Percentiles rank a stretch among this genome's conserved stretches.
phyloP scores from a whole-genome alignment of 1,284 basidiomycete species.

The Sporisorium exsertum region DNA sequence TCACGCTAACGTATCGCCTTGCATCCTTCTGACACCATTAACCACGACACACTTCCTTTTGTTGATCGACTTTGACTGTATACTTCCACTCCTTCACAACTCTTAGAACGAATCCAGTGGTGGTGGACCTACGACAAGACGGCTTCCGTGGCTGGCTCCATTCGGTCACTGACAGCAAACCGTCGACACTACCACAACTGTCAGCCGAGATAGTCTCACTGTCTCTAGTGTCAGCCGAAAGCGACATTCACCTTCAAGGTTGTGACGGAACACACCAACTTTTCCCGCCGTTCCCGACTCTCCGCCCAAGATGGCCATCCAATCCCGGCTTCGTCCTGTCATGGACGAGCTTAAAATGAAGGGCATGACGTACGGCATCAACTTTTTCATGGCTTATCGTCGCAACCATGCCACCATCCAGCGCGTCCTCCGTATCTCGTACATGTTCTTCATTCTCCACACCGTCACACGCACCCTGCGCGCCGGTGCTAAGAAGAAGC shows the following conservation, averaged over 20 bases:
- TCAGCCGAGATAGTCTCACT: background rate
- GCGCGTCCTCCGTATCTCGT: conserved; percentile 50
- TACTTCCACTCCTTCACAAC: background rate
- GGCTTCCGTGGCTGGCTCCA: background rate
- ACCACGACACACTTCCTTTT: background rate
- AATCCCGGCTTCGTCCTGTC: conserved; percentile 53
- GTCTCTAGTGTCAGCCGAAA: background rate
- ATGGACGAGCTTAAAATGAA: conserved; percentile 59
- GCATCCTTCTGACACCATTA: background rate
- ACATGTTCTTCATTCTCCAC: conserved; percentile 56
- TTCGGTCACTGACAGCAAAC: background rate
- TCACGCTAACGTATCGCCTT: background rate
- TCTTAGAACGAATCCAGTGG: background rate
- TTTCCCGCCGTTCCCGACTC: background rate
- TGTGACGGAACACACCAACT: background rate
- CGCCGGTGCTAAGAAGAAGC: conserved; percentile 53
- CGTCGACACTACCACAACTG: background rate
- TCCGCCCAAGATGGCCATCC: conserved; percentile 55
- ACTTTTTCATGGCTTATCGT: conserved; percentile 54
- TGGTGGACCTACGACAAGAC: background rate
- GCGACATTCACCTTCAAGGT: background rate
- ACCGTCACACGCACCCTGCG: conserved; percentile 50
- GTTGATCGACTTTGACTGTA: too few species aligned
- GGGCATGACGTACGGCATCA: conserved; percentile 52
- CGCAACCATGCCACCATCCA: conserved; percentile 63